Evolutionary conservation across 495 filamentous ascomycete genomes (phyloP), one percentile per base, ranked within the genome.

Genomic region (Xeromyces bisporus): DNA sequence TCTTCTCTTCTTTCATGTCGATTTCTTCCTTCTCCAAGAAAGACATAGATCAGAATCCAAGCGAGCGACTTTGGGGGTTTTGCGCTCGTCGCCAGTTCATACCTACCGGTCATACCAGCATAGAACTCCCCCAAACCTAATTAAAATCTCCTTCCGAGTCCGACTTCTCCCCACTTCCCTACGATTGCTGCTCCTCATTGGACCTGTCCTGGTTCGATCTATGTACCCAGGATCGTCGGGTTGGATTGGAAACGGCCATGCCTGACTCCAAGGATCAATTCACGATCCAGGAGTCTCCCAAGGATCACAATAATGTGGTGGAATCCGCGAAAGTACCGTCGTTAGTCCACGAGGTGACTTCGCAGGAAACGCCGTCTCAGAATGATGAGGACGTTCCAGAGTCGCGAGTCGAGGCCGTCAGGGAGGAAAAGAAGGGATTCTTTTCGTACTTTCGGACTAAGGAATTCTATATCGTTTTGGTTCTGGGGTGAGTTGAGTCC

Each of bases 391-490:
- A 40, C 3, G 51, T 40, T 1, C 24, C 6, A 29, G 39, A 45
- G 17, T 37, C 32, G 25, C 39, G 42, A n/a, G 56, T 50, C 2
- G 60, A 63, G 23, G 45, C 47, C 37, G 25, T 58, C 10, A 49
- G 60, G 15, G 31, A 45, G 26, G 23, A 50, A 28, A 55, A 75
- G 48, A 59, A 67, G 42, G 66, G 66, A 25, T 75, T 71, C 57
- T 85, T 87, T 53, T 71, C 78, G 2, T 94, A 83, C 53, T 61
- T 96, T 29, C 65, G 56, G 38, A 93, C 89, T 13, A 66, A 63
- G 38, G 79, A 93, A 42, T 97, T 97, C 54, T 97, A 80, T 58
- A 58, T 81, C 36, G 69, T 86, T 24, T 56, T 97, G 42, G 12
- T 69, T 13, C 58, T 97, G 34, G 89, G 86, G 62, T 79, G 55